These are phyloP conservation scores for Reticulascus tulasneorum DNA, from an alignment of 2,329 filamentous ascomycete species.

Conservation along the genomic window DNA sequence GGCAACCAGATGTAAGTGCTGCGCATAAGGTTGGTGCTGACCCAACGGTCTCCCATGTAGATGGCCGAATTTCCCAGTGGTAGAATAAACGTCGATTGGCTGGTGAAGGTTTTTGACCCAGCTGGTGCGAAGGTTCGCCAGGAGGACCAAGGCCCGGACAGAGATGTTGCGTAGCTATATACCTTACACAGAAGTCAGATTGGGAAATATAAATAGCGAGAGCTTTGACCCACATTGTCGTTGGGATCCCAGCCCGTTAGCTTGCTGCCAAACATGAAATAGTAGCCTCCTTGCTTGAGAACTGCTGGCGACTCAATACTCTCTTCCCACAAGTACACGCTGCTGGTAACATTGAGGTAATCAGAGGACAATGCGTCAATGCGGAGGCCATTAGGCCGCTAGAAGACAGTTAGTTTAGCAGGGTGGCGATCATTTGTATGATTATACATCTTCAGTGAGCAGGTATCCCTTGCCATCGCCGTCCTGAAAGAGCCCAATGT, in stretches of 20 bases:
- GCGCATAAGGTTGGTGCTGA: slow-evolving; percentile 51
- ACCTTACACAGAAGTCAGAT: slow-evolving; percentile 17
- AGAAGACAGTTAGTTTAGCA: not conserved
- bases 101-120: slow-evolving; percentile 55
- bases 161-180: slow-evolving; percentile 54
- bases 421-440: not conserved
- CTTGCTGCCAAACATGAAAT: slow-evolving; percentile 62
- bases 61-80: slow-evolving; percentile 39
- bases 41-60: slow-evolving; percentile 68
- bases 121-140: slow-evolving; percentile 56
- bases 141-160: slow-evolving; percentile 57
- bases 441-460: slow-evolving; percentile 48
- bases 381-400: slow-evolving; percentile 24
- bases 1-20: slow-evolving; percentile 66
- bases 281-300: slow-evolving; percentile 54
- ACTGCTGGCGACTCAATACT: slow-evolving; percentile 61
- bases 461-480: slow-evolving; percentile 58
- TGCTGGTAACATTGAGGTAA: slow-evolving; percentile 47
- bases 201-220: not conserved
- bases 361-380: slow-evolving; percentile 54
- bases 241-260: slow-evolving; percentile 57
- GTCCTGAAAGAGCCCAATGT: slow-evolving; percentile 59
- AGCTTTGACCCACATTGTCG: slow-evolving; percentile 47
- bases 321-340: slow-evolving; percentile 49
- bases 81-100: slow-evolving; percentile 59